Evolutionary conservation across 768 basidiomycete species (phyloP).

Genomic region (Pisolithus sp.): DNA sequence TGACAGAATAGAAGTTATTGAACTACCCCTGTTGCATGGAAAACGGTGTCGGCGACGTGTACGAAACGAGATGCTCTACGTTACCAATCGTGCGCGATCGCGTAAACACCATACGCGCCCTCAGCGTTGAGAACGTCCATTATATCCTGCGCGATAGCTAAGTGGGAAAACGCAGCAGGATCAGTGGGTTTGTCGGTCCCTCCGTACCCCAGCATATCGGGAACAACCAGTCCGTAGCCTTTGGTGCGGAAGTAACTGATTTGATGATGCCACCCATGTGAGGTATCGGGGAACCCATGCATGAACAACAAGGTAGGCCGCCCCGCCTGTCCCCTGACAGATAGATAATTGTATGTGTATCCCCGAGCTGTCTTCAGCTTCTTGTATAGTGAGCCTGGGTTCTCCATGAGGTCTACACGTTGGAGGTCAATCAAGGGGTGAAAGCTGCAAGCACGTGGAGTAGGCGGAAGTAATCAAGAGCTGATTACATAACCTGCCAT

Average conservation of each 20-base stretch:
- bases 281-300: slow-evolving; percentile 40
- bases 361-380: slow-evolving; percentile 26
- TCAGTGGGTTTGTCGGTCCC: slow-evolving; percentile 37
- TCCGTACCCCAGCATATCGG: slow-evolving; percentile 44
- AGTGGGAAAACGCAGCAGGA: slow-evolving; percentile 20
- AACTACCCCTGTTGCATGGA: slow-evolving; percentile 28
- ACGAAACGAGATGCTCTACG: not conserved
- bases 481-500: not conserved
- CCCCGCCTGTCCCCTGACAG: slow-evolving; percentile 15
- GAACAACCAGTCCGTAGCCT: slow-evolving; percentile 40
- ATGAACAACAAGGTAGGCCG: slow-evolving; percentile 37
- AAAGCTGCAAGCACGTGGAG: not conserved
- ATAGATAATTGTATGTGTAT: slow-evolving; percentile 32
- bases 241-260: slow-evolving; percentile 31
- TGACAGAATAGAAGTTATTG: slow-evolving; percentile 30
- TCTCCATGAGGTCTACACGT: slow-evolving; percentile 24
- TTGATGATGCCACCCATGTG: slow-evolving; percentile 38
- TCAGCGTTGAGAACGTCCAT: slow-evolving; percentile 35
- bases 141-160: slow-evolving; percentile 27
- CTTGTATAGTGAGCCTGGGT: slow-evolving; percentile 26
- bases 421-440: too few species aligned
- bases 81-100: slow-evolving; percentile 39
- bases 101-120: slow-evolving; percentile 24
- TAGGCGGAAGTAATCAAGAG: slow-evolving; percentile 34
- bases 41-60: not conserved